These are phyloP conservation scores for Pyrenula massariospora DNA, from an alignment of 495 filamentous ascomycete species.

Conservation along the genomic window DNA sequence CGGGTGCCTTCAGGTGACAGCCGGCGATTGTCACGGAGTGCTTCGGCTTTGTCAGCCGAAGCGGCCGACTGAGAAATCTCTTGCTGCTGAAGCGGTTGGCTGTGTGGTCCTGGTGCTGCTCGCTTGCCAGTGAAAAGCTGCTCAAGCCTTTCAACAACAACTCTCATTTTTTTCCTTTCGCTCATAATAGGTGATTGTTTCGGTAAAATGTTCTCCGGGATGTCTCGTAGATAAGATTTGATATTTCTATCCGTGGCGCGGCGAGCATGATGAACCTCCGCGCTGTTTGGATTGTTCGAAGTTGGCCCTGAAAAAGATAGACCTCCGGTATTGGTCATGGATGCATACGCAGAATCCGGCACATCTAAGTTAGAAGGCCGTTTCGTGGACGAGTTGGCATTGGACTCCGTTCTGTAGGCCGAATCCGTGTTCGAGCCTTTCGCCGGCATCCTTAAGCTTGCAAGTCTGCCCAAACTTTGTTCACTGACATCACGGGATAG, in stretches of 20 bases:
- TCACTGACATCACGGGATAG: background rate
- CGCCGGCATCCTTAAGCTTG: background rate
- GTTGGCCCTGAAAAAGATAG: slow-evolving; percentile 10
- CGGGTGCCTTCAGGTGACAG: slow-evolving; percentile 26
- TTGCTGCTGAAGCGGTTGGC: slow-evolving; percentile 37
- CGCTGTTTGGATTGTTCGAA: background rate
- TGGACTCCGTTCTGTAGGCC: slow-evolving; percentile 15
- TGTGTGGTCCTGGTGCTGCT: slow-evolving; percentile 24
- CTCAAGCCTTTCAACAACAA: slow-evolving; percentile 59
- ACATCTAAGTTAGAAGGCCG: slow-evolving; percentile 25
- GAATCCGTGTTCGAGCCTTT: slow-evolving; percentile 13
- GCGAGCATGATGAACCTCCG: slow-evolving; percentile 8
- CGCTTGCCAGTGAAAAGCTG: slow-evolving; percentile 68
- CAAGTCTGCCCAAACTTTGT: background rate
- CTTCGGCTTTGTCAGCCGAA: slow-evolving; percentile 14
- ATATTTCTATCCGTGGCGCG: slow-evolving; percentile 34
- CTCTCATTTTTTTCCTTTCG: slow-evolving; percentile 57
- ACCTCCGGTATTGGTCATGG: slow-evolving; percentile 45
- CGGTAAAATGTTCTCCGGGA: slow-evolving; percentile 46
- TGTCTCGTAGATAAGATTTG: slow-evolving; percentile 47
- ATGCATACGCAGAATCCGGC: slow-evolving; percentile 66
- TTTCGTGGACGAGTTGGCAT: slow-evolving; percentile 32
- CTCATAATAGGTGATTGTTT: slow-evolving; percentile 37
- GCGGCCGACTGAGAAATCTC: slow-evolving; percentile 39
- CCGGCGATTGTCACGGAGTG: slow-evolving; percentile 18